Conservation (phyloP, 106 monocot genomes). For the Dioscorea alata region DNA sequence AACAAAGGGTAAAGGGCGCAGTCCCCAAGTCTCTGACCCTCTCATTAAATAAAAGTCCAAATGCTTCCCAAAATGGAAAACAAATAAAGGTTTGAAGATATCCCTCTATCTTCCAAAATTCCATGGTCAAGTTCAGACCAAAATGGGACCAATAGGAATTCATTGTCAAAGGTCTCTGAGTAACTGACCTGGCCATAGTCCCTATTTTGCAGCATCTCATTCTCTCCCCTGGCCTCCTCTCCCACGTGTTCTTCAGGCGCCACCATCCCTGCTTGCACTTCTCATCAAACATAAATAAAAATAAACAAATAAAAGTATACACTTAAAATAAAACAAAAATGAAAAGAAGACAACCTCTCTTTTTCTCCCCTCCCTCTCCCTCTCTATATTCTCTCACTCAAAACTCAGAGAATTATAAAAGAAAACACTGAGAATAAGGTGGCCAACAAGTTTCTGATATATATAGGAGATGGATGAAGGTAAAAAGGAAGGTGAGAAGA, state of each 20-base stretch:
- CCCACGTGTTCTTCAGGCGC: conserved; percentile 54
- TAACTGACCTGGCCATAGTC: conserved; percentile 51
- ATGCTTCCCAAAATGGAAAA: not conserved
- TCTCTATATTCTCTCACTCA: not conserved
- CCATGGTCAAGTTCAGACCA: too few species aligned
- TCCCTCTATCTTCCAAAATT: too few species aligned
- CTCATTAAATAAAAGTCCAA: too few species aligned
- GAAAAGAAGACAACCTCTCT: not conserved
- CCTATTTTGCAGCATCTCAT: conserved; percentile 29
- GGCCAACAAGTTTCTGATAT: not conserved
- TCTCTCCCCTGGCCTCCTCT: conserved; percentile 39
- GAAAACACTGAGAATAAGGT: too few species aligned
- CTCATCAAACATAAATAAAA: conserved; percentile 6
- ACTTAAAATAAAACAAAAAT: conserved; percentile 1
- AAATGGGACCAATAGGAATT: too few species aligned
- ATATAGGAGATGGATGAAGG: conserved; percentile 7
- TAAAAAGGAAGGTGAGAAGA: conserved; percentile 1
- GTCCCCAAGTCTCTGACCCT: too few species aligned
- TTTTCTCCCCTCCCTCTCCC: too few species aligned
- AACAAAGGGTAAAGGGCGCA: too few species aligned
- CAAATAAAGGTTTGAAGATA: too few species aligned
- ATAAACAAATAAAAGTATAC: not conserved
- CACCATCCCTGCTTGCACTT: conserved; percentile 69
- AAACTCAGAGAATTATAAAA: not conserved
- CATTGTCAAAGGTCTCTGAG: not conserved